Conservation (phyloP, 306 rosid genomes). For the Lathyrus aphaca region DNA sequence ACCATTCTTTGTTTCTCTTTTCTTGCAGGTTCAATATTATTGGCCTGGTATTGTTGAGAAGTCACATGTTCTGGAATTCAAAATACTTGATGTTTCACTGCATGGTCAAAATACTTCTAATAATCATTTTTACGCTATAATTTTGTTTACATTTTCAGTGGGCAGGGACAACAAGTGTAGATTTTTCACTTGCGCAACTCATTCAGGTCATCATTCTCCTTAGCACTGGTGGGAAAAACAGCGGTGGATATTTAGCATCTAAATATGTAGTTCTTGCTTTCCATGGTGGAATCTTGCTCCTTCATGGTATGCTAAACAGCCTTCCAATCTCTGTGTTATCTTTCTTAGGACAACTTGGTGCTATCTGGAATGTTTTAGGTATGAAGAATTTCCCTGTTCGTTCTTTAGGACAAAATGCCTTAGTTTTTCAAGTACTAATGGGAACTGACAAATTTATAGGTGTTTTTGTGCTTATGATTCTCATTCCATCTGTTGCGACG, state of each 20-base stretch:
- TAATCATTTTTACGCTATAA: constrained; percentile 33
- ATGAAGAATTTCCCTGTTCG: constrained; percentile 30
- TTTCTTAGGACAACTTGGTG: constrained; percentile 78
- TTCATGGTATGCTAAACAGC: constrained; percentile 81
- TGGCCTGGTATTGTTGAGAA: constrained; percentile 74
- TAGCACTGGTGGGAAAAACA: constrained; percentile 84
- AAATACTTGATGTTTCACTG: constrained; percentile 34
- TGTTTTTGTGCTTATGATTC: constrained; percentile 78
- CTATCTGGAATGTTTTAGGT: constrained; percentile 85
- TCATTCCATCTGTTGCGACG: constrained; percentile 71
- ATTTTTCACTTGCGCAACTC: constrained; percentile 80
- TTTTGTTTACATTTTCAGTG: constrained; percentile 67
- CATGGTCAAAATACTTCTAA: constrained; percentile 35
- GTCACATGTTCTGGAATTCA: constrained; percentile 34
- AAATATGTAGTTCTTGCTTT: constrained; percentile 71
- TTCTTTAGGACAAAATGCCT: neutral
- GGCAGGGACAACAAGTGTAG: constrained; percentile 95
- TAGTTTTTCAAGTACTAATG: constrained; percentile 28
- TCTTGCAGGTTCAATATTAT: constrained; percentile 89
- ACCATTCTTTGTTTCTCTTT: constrained; percentile 38
- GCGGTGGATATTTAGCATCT: constrained; percentile 75
- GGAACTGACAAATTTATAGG: constrained; percentile 49
- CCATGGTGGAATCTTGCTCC: constrained; percentile 75
- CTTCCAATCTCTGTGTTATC: constrained; percentile 74
- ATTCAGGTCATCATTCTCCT: constrained; percentile 89